phyloP scores from a whole-genome alignment of 2,329 filamentous ascomycete species.

The Hymenoscyphus salicellus region DNA sequence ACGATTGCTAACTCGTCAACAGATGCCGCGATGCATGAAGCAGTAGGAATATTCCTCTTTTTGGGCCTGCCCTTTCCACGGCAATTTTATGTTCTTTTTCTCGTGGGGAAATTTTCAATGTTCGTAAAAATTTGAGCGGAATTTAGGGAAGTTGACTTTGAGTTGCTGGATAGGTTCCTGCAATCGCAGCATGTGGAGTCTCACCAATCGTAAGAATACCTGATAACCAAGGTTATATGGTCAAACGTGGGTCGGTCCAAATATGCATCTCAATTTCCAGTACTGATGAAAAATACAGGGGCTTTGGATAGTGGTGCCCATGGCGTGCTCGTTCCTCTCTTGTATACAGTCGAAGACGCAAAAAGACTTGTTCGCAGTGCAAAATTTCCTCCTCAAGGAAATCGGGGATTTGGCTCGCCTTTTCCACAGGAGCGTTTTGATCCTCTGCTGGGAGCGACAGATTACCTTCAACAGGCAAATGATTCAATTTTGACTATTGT shows the following conservation, averaged over 20 bases:
- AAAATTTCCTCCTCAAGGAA: conserved; percentile 55
- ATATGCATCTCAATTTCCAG: neutral
- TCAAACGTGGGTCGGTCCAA: conserved; percentile 50
- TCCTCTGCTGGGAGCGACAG: conserved; percentile 47
- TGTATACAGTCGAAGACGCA: conserved; percentile 53
- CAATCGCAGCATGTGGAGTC: conserved; percentile 53
- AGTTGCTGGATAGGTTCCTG: conserved; percentile 35
- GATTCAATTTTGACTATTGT: conserved; percentile 60
- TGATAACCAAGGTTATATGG: conserved; percentile 55
- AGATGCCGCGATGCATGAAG: conserved; percentile 53
- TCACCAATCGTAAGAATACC: conserved; percentile 57
- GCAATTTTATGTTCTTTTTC: neutral
- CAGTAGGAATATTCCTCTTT: conserved; percentile 36
- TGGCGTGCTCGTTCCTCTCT: conserved; percentile 54
- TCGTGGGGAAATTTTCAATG: too few species aligned
- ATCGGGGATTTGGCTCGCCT: conserved; percentile 55
- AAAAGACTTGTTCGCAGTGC: conserved; percentile 48
- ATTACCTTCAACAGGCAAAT: conserved; percentile 57
- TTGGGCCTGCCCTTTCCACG: neutral
- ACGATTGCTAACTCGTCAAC: neutral
- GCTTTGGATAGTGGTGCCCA: conserved; percentile 57
- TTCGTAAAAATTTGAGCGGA: neutral
- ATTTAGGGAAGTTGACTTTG: neutral
- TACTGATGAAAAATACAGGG: conserved; percentile 34
- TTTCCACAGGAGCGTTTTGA: conserved; percentile 51